Conservation (phyloP, 345 rosid species). For the Passiflora organensis region DNA sequence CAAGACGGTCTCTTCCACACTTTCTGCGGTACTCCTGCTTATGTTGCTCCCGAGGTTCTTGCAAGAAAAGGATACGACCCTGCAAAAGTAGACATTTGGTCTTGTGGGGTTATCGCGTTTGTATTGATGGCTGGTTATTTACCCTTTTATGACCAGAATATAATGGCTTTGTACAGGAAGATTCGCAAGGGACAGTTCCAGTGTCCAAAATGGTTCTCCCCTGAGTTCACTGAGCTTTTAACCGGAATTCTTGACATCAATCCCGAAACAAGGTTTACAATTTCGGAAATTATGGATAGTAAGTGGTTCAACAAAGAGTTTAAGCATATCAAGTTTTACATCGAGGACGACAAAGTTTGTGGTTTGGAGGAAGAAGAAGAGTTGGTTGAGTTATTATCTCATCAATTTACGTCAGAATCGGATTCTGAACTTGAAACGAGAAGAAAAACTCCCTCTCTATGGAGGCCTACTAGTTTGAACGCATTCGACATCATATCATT, state of each 20-base stretch:
- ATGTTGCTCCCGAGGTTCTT: slow-evolving; percentile 25
- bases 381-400: slow-evolving; percentile 11
- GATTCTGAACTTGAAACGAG: slow-evolving; percentile 23
- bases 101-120: slow-evolving; percentile 25
- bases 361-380: slow-evolving; percentile 19
- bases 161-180: slow-evolving; percentile 25
- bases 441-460: slow-evolving; percentile 17
- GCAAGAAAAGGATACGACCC: slow-evolving; percentile 28
- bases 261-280: slow-evolving; percentile 17
- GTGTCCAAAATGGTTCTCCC: slow-evolving; percentile 26
- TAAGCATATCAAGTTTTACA: slow-evolving; percentile 30
- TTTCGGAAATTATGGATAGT: slow-evolving; percentile 29
- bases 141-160: slow-evolving; percentile 24
- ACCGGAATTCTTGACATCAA: slow-evolving; percentile 14
- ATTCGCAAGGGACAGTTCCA: slow-evolving; percentile 20
- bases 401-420: slow-evolving; percentile 20
- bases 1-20: slow-evolving; percentile 24
- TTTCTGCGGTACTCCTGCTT: slow-evolving; percentile 26
- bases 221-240: slow-evolving; percentile 16
- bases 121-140: slow-evolving; percentile 26
- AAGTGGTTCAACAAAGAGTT: slow-evolving; percentile 35
- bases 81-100: slow-evolving; percentile 25
- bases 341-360: slow-evolving; percentile 32
- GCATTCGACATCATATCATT: slow-evolving; percentile 38
- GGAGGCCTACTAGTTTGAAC: slow-evolving; percentile 36